Evolutionary conservation across 2,329 filamentous ascomycete species (phyloP), one percentile per base, ranked within the genome.

Genomic region (Ophidiomyces ophidiicola): DNA sequence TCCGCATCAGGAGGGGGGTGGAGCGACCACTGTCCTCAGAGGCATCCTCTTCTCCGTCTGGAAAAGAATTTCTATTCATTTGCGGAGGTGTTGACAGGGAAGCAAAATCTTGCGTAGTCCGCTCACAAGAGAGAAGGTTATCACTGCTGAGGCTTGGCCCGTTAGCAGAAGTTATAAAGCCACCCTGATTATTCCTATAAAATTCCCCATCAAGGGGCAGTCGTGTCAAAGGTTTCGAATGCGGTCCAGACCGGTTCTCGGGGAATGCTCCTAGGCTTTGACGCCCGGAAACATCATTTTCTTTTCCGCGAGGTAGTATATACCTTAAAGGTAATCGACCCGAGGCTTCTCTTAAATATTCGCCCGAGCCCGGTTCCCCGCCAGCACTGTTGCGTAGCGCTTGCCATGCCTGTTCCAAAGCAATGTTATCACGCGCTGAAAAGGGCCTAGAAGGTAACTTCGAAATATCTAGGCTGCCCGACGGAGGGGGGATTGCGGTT

Each of bases 351-450:
- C 24, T 26, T 6, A 7, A 7, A n/a, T n/a, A 7, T n/a, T n/a
- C 24, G 24, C 24, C n/a, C 24, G 7, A 7, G 24, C 24, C n/a
- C 1, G 17, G 6, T 23, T 30, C 17, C 44, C 32, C 41, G 15
- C 44, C 41, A 34, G 28, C 23, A 19, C 28, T 34, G 4, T 41
- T 43, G 17, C 59, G 53, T 11, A 90, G 66, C 11, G 67, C 62
- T 30, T 78, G 61, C 83, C 87, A 94, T 24, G 83, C 76, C 46
- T 76, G 74, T 55, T 93, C 84, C 8, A 94, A 67, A 2, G 80
- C 76, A 48, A 78, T 75, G 48, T 88, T 92, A 61, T 94, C 86
- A 42, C 75, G 77, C 3, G 69, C 69, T 0, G 82, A 80, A 58
- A 93, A 94, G 0, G 86, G 84, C 30, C 82, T 76, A 6, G 85